Conservation (phyloP, 306 rosid species). For the Rosa persica region DNA sequence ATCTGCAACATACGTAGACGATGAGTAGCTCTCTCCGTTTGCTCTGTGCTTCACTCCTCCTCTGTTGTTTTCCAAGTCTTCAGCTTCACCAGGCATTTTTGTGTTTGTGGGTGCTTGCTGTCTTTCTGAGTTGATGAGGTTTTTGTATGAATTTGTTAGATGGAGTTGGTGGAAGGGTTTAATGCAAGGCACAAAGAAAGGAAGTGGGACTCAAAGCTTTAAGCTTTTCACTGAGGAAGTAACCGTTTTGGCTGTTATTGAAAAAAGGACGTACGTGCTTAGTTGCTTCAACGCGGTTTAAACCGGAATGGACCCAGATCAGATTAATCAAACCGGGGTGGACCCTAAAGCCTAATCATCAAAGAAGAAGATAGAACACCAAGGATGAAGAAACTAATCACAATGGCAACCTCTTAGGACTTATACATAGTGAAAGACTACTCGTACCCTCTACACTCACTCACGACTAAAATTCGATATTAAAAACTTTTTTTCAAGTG, state of each 20-base stretch:
- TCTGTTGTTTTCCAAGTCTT: constrained; percentile 69
- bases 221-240: neutral
- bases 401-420: neutral
- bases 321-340: neutral
- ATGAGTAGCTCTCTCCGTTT: constrained; percentile 19
- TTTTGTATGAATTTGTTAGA: neutral
- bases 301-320: neutral
- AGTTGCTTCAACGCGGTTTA: neutral
- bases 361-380: neutral
- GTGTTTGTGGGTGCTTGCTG: constrained; percentile 14
- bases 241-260: neutral
- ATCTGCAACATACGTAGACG: constrained; percentile 34
- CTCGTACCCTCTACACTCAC: no score
- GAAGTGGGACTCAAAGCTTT: neutral
- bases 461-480: no score
- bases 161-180: constrained; percentile 33
- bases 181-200: constrained; percentile 23
- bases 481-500: no score
- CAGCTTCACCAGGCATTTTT: constrained; percentile 44
- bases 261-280: neutral
- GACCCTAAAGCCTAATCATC: neutral
- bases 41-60: constrained; percentile 37
- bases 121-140: constrained; percentile 12
- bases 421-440: no score
- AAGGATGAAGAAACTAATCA: neutral